These are phyloP conservation scores for Podospora pseudocomata DNA, from an alignment of 495 filamentous ascomycete species.

Conservation along the genomic window DNA sequence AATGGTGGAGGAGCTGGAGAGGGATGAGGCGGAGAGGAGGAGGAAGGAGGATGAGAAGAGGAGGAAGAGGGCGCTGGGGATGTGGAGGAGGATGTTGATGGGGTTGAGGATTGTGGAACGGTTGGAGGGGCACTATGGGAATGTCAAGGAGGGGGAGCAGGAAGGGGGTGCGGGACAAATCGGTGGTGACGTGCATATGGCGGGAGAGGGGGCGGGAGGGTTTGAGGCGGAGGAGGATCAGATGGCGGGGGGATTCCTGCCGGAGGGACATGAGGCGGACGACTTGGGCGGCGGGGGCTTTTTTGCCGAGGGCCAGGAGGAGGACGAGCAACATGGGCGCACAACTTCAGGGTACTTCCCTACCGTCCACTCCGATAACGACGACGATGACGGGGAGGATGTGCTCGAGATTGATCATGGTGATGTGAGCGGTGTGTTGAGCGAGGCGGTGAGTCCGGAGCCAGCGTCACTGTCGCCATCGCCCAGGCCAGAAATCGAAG, in stretches of 20 bases:
- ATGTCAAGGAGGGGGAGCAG: constrained; percentile 40
- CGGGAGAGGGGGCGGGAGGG: constrained; percentile 36
- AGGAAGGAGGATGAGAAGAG: constrained; percentile 80
- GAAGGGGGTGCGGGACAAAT: constrained; percentile 42
- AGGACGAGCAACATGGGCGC: constrained; percentile 24
- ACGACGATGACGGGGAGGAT: constrained; percentile 28
- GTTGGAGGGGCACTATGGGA: constrained; percentile 75
- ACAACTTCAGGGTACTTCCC: constrained; percentile 42
- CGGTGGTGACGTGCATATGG: constrained; percentile 63
- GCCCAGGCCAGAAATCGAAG: not conserved
- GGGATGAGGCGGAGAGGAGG: constrained; percentile 72
- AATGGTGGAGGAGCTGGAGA: constrained; percentile 76
- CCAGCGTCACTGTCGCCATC: not conserved
- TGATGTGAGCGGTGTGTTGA: constrained; percentile 8
- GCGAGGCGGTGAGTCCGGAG: not conserved
- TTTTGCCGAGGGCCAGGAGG: constrained; percentile 46
- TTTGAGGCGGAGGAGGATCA: constrained; percentile 41
- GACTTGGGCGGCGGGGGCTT: constrained; percentile 18
- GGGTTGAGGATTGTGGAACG: constrained; percentile 78
- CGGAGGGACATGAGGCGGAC: constrained; percentile 44
- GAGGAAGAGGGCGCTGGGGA: constrained; percentile 65
- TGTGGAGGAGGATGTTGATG: constrained; percentile 85
- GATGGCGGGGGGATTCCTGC: constrained; percentile 55
- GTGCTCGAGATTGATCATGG: constrained; percentile 34
- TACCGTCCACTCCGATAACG: constrained; percentile 31